Conservation (phyloP, 2,329 filamentous ascomycete genomes). For the Myrmaecium sp. region DNA sequence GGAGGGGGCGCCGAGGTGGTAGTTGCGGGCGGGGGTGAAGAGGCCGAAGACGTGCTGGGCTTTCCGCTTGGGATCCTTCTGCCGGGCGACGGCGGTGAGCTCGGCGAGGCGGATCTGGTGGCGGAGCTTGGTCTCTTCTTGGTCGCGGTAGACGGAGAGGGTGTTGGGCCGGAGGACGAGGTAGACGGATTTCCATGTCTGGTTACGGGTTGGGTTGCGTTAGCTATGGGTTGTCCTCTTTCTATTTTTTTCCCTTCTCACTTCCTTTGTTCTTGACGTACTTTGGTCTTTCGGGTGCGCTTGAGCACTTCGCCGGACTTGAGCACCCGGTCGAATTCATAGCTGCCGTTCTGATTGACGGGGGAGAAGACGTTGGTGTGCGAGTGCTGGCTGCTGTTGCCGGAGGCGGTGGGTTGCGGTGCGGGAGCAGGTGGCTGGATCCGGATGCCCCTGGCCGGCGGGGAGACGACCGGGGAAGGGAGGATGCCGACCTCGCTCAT, state of each 20-base stretch:
- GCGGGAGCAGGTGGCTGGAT: constrained; percentile 10
- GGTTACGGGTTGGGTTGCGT: constrained; percentile 11
- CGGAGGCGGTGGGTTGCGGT: constrained; percentile 6
- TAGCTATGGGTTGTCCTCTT: constrained; percentile 5
- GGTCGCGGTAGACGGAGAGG: constrained; percentile 83
- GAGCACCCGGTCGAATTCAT: constrained; percentile 85
- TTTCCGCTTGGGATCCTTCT: constrained; percentile 79
- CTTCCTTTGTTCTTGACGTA: constrained; percentile 26
- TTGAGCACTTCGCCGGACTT: constrained; percentile 79
- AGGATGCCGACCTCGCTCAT: too few species aligned
- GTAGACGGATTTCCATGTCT: constrained; percentile 84
- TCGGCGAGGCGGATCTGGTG: constrained; percentile 80
- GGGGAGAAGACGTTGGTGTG: constrained; percentile 56
- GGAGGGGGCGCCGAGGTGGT: constrained; percentile 65
- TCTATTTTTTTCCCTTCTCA: neutral
- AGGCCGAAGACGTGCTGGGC: constrained; percentile 79
- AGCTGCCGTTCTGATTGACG: constrained; percentile 88
- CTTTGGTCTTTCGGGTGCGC: constrained; percentile 87
- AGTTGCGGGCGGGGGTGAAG: constrained; percentile 82
- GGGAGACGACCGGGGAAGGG: too few species aligned
- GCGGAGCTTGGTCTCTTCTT: constrained; percentile 74
- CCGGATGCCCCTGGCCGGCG: constrained; percentile 12
- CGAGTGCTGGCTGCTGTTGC: constrained; percentile 9
- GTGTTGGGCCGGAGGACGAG: constrained; percentile 81
- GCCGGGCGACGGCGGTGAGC: constrained; percentile 73